These are phyloP conservation scores for Lichtheimia ramosa DNA, from an alignment of 371 early-diverging fungal species.

Conservation along the genomic window DNA sequence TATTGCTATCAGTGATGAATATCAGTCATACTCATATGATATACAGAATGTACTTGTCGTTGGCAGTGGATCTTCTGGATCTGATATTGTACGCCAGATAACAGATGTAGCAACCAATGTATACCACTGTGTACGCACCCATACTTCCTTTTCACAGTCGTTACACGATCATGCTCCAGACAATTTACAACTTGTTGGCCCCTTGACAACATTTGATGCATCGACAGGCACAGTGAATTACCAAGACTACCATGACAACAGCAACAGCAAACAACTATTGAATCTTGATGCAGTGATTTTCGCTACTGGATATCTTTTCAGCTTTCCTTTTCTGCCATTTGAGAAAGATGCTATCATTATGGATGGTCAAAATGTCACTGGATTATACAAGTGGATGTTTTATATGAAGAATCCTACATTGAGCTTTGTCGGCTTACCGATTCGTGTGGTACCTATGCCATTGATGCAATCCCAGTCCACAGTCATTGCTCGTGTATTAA, in stretches of 20 bases:
- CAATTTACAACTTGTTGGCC: conserved; percentile 18
- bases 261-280: conserved; percentile 18
- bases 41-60: conserved; percentile 41
- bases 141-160: conserved; percentile 23
- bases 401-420: conserved; percentile 56
- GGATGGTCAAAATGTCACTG: conserved; percentile 45
- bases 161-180: conserved; percentile 10
- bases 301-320: conserved; percentile 63
- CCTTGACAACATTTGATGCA: conserved; percentile 1
- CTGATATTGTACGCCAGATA: conserved; percentile 52
- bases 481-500: conserved; percentile 42
- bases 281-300: conserved; percentile 51
- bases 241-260: conserved; percentile 15
- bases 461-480: conserved; percentile 52
- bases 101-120: conserved; percentile 33
- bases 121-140: conserved; percentile 42
- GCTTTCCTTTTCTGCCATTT: conserved; percentile 54
- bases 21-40: neutral
- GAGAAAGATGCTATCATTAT: conserved; percentile 23
- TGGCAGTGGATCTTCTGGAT: conserved; percentile 47
- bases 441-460: conserved; percentile 56
- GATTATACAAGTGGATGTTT: conserved; percentile 50
- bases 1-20: neutral
- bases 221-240: conserved; percentile 20
- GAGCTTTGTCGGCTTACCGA: conserved; percentile 58